phyloP scores from a whole-genome alignment of 2,329 filamentous ascomycete species.

The Coniochaeta pulveracea region DNA sequence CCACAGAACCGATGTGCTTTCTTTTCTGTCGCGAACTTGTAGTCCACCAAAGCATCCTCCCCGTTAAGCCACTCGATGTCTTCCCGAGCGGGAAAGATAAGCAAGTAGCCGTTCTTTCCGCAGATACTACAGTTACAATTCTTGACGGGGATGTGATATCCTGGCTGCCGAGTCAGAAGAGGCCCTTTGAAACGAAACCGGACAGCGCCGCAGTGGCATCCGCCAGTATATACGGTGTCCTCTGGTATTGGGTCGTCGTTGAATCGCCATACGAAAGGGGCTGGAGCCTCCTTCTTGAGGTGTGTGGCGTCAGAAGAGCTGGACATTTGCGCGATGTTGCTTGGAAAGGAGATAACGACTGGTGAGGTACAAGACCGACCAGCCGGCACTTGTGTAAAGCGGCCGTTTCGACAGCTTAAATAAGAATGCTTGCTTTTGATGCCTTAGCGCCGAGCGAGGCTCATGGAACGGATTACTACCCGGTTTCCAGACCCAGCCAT shows the following conservation, averaged over 20 bases:
- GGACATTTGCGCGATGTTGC: too few species aligned
- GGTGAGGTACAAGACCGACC: too few species aligned
- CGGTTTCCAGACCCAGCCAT: too few species aligned
- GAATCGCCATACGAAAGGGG: neutral
- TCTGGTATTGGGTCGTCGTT: neutral
- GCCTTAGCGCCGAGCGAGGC: too few species aligned
- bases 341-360: too few species aligned
- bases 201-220: slow-evolving; percentile 4
- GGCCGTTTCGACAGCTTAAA: too few species aligned
- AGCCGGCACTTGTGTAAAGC: too few species aligned
- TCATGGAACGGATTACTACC: too few species aligned
- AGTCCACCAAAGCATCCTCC: slow-evolving; percentile 3
- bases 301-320: too few species aligned
- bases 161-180: slow-evolving; percentile 4
- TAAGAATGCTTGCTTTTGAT: too few species aligned
- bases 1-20: slow-evolving; percentile 6
- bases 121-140: slow-evolving; percentile 7
- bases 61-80: slow-evolving; percentile 6
- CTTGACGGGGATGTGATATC: slow-evolving; percentile 5
- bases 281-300: neutral
- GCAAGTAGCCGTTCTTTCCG: slow-evolving; percentile 5
- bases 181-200: slow-evolving; percentile 5
- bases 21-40: slow-evolving; percentile 5
- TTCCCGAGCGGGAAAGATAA: slow-evolving; percentile 4
- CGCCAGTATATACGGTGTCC: neutral